Conservation (phyloP, 345 rosid species). For the Ceriops decandra region DNA sequence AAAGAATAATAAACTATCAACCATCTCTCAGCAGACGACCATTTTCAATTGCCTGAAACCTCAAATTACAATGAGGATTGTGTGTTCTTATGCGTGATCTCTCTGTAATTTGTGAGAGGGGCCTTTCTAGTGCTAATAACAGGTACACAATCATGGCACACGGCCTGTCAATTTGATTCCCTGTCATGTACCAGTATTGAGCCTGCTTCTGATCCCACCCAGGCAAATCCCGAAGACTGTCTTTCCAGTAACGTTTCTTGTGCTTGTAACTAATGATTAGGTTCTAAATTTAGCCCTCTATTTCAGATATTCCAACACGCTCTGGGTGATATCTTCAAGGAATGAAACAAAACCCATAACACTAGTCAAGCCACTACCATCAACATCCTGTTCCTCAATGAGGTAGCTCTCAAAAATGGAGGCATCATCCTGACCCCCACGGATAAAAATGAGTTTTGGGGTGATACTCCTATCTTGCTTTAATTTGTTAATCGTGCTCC, state of each 20-base stretch:
- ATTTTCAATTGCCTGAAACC: slow-evolving; percentile 4
- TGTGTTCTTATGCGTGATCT: slow-evolving; percentile 12
- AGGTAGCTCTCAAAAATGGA: slow-evolving; percentile 79
- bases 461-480: slow-evolving; percentile 89
- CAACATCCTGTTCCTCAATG: slow-evolving; percentile 95
- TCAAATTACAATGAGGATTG: slow-evolving; percentile 1
- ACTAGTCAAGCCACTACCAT: slow-evolving; percentile 76
- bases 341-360: slow-evolving; percentile 91
- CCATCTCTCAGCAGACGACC: too few species aligned
- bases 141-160: background rate
- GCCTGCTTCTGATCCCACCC: too few species aligned
- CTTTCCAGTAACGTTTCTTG: too few species aligned
- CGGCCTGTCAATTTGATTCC: slow-evolving; percentile 2
- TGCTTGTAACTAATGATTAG: too few species aligned
- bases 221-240: too few species aligned
- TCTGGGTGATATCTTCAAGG: slow-evolving; percentile 75
- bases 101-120: background rate
- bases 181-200: too few species aligned
- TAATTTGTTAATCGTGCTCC: slow-evolving; percentile 71
- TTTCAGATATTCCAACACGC: slow-evolving; percentile 82
- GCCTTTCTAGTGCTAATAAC: slow-evolving; percentile 4
- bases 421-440: slow-evolving; percentile 83
- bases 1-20: background rate
- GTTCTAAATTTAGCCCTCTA: slow-evolving; percentile 19
- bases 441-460: slow-evolving; percentile 75